These are phyloP conservation scores for Diaporthe velutina DNA, from an alignment of 2,329 filamentous ascomycete genomes.

Conservation along the genomic window DNA sequence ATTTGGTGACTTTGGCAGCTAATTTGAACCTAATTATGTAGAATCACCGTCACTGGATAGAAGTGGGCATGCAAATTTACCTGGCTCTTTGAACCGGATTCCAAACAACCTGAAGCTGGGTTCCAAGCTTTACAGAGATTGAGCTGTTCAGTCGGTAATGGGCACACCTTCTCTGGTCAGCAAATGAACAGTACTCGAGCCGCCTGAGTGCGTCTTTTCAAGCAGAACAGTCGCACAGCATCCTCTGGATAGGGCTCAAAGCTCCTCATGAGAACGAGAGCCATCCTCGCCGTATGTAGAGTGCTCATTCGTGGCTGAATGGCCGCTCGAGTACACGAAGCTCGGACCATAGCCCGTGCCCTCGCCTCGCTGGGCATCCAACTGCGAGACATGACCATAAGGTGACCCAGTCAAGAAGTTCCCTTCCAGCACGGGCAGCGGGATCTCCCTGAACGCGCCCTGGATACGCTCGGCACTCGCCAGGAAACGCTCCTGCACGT, in stretches of 20 bases:
- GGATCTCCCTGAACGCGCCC: conserved; percentile 42
- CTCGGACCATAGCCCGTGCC: not conserved
- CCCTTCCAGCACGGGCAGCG: conserved; percentile 32
- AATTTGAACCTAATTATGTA: too few relatives aligned
- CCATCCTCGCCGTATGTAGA: not conserved
- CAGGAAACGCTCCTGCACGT: conserved; percentile 50
- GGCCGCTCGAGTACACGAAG: not conserved
- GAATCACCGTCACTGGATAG: too few relatives aligned
- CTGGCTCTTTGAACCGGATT: too few relatives aligned
- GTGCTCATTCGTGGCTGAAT: not conserved
- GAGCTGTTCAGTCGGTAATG: too few relatives aligned
- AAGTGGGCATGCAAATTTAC: too few relatives aligned
- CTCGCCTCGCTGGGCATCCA: conserved; percentile 8
- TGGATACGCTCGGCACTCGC: conserved; percentile 51
- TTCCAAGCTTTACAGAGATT: too few relatives aligned
- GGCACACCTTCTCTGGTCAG: too few relatives aligned
- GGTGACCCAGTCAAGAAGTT: not conserved
- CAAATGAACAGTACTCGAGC: too few relatives aligned
- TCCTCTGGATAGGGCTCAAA: not conserved
- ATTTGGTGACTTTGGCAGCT: too few relatives aligned
- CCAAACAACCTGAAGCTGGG: too few relatives aligned
- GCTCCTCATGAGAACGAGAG: not conserved
- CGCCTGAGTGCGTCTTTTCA: too few relatives aligned
- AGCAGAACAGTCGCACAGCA: not conserved
- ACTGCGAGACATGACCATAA: not conserved